Base-by-base conservation (phyloP, 371 early-diverging fungal species). In the Actinomucor elegans region DNA sequence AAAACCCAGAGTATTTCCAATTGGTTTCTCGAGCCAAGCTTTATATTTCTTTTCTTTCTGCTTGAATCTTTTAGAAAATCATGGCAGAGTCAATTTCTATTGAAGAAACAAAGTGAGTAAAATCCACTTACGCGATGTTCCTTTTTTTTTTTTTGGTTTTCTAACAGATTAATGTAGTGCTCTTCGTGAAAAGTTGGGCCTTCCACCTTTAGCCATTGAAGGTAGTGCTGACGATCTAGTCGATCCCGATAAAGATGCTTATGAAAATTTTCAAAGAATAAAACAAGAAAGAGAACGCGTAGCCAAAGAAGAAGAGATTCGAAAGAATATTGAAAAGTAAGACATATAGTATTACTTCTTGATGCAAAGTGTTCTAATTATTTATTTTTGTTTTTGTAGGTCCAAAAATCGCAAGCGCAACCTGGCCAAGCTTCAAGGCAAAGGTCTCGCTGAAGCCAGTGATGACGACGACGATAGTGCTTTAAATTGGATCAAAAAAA, bases 361-460 rank as follows among this genome's bases (percentile, higher is more conserved):
- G n/a, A n/a, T n/a, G n/a, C n/a, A n/a, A n/a, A n/a, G n/a, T n/a
- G n/a, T n/a, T n/a, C 37, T 14, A 56, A 37, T 18, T 48, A 47
- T 18, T 48, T 45, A 32, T 24, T 40, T 20, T 54, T 12, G 18
- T 28, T 45, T 23, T 4, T 7, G 28, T 52, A 85, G 85, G 55
- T 80, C 81, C 18, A 80, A 81, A 55, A 86, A 78, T 64, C 69
- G 79, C 5, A 69, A 72, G 38, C 76, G 88, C 45, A 66, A 83
- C 5, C 61, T 73, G 31, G 73, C 74, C 41, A 85, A 81, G 43
- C 66, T 91, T 14, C 57, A 71, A 57, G 92, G 92, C 20, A 83
- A 85, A 59, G 85, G 86, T 5, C 75, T 92, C 4, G 92, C 86
- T 10, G 90, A 88, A 27, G 80, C 71, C 2, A 71, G 67, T n/a